Evolutionary conservation across 352 stramenopile genomes (phyloP), one percentile per base, ranked within the genome.

Genomic region (Phytophthora crassamura): DNA sequence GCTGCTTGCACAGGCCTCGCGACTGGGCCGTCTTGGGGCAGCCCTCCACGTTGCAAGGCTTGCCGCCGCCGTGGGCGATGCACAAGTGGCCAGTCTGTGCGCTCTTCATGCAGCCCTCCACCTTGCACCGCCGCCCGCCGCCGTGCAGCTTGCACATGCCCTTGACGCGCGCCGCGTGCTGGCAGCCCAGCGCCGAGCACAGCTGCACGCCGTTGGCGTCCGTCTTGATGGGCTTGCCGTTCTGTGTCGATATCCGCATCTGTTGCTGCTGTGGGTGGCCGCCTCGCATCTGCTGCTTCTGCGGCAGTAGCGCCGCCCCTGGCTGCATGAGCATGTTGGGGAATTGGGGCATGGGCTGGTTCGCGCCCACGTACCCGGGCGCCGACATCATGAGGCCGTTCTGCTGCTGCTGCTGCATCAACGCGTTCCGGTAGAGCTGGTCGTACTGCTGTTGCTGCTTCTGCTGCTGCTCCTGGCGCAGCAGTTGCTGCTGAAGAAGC

Each of bases 121-220:
- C 85, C 63, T 94, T 95, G 79, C 87, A 95, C 12, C 87, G 78
- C 16, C 85, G 75, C 0, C 87, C 87, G 15, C 87, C 87, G 15
- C 87, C 87, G 49, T 95, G 87, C 8, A 92, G 57, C 64, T 95
- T 95, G 75, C 87, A 95, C 87, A 95, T 94, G 25, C 87, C 87
- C 64, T 93, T 93, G 33, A 92, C 78, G 0, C 85, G 81, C 5
- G 87, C 84, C 1, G 82, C 73, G 64, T 95, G 84, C 69, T 86
- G 91, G 72, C 87, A 95, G 14, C 87, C 87, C 15, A 91, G 64
- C 5, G 87, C 82, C 18, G 85, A 89, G 64, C 85, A 93, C 30
- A 93, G 77, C 64, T 89, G 84, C n/a, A 67, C 73, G 8, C 79
- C 74, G 22, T 79, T 74, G 3, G 69, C 64, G 16, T 93, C 82